Evolutionary conservation across 2,329 filamentous ascomycete species (phyloP).

Genomic region (Fonsecaea nubica): DNA sequence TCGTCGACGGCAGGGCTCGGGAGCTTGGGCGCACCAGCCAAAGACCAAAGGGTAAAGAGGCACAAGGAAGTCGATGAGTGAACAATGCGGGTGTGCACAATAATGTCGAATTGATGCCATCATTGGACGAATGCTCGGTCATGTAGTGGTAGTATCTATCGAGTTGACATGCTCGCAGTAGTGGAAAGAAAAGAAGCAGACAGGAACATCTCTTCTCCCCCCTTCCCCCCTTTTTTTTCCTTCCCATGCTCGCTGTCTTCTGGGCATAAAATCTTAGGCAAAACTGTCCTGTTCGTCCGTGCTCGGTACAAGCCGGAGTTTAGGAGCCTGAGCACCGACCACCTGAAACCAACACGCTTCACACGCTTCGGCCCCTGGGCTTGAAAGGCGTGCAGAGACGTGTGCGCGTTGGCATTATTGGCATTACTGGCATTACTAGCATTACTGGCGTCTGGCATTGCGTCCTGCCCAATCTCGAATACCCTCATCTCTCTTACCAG

Average conservation of each 20-base stretch:
- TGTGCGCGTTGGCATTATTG: neutral
- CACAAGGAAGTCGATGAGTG: neutral
- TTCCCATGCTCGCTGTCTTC: neutral
- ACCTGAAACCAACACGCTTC: constrained; percentile 3
- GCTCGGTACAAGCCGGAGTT: constrained; percentile 6
- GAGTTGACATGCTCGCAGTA: neutral
- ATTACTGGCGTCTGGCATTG: constrained; percentile 2
- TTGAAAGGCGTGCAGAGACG: neutral
- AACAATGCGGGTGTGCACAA: constrained; percentile 1
- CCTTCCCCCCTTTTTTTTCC: neutral
- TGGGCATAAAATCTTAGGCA: constrained; percentile 1
- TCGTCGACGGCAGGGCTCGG: constrained; percentile 6
- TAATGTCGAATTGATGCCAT: neutral
- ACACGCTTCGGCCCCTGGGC: constrained; percentile 6
- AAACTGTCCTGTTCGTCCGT: neutral
- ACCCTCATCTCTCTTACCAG: neutral
- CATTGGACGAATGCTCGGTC: neutral
- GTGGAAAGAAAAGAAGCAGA: neutral
- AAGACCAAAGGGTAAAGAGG: neutral
- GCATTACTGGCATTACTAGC: neutral
- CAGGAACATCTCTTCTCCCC: neutral
- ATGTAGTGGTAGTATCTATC: neutral
- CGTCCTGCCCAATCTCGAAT: constrained; percentile 1
- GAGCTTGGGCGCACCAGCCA: constrained; percentile 1
- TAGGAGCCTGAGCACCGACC: neutral